phyloP scores from a whole-genome alignment of 1,284 basidiomycete species.

The Boletellus deceptivus region DNA sequence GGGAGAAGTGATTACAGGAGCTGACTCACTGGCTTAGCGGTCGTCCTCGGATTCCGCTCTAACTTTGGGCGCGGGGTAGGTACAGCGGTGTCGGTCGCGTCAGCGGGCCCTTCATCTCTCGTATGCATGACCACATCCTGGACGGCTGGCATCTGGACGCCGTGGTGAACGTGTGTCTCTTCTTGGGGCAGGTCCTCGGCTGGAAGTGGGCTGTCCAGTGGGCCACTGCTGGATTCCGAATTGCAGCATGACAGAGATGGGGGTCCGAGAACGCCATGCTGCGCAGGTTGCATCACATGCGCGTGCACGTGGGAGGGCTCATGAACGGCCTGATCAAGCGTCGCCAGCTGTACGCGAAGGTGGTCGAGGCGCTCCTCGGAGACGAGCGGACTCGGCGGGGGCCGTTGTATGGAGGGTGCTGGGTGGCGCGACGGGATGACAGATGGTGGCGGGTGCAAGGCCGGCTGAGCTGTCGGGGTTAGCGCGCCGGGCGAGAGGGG shows the following conservation, averaged over 20 bases:
- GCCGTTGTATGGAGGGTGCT: slow-evolving; percentile 3
- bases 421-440: background rate
- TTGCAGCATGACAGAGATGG: background rate
- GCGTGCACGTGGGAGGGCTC: slow-evolving; percentile 1
- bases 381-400: slow-evolving; percentile 12
- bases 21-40: slow-evolving; percentile 22
- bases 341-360: slow-evolving; percentile 18
- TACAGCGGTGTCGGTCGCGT: background rate
- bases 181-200: slow-evolving; percentile 14
- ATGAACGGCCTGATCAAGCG: slow-evolving; percentile 10
- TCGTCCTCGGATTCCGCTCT: slow-evolving; percentile 32
- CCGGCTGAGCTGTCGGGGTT: slow-evolving; percentile 34
- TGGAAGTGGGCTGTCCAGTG: background rate
- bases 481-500: slow-evolving; percentile 37
- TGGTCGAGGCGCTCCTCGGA: slow-evolving; percentile 30
- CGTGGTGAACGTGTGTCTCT: slow-evolving; percentile 1
- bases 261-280: background rate
- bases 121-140: slow-evolving; percentile 4
- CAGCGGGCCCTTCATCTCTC: background rate
- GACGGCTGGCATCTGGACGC: background rate
- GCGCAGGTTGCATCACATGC: background rate
- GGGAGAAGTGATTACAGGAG: background rate
- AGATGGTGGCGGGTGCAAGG: slow-evolving; percentile 1
- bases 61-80: slow-evolving; percentile 4
- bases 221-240: background rate